A percentile compares a stretch with the other conserved stretches of the same genome.
phyloP scores from a whole-genome alignment of 495 filamentous ascomycete genomes.

The Sporormia fimetaria region DNA sequence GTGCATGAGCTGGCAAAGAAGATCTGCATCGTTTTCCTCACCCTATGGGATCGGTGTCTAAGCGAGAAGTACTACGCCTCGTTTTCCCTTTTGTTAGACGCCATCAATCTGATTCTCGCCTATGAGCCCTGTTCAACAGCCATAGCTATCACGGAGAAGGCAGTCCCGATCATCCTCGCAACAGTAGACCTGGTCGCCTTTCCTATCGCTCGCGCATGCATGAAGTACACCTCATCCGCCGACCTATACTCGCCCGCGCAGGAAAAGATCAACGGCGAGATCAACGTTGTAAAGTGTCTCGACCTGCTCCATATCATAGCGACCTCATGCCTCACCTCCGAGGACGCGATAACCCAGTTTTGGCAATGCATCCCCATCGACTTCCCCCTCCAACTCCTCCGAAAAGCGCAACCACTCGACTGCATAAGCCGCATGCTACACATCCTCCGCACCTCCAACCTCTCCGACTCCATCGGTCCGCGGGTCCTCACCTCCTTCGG shows the following conservation, averaged over 20 bases:
- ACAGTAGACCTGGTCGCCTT: constrained; percentile 30
- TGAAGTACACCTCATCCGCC: constrained; percentile 32
- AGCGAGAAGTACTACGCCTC: constrained; percentile 49
- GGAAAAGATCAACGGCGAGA: constrained; percentile 36
- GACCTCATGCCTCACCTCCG: constrained; percentile 37
- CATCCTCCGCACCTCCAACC: constrained; percentile 49
- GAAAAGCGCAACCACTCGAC: constrained; percentile 37
- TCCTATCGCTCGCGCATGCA: constrained; percentile 21
- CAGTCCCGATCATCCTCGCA: constrained; percentile 39
- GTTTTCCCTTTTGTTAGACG: constrained; percentile 46
- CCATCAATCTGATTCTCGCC: constrained; percentile 44
- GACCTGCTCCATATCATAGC: constrained; percentile 47
- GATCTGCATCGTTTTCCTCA: constrained; percentile 43
- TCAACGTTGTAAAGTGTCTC: constrained; percentile 48
- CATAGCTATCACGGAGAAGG: constrained; percentile 39
- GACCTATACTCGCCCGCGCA: constrained; percentile 45
- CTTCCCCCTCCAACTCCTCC: constrained; percentile 54
- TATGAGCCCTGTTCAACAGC: constrained; percentile 38
- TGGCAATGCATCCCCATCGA: constrained; percentile 52
- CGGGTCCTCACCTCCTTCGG: constrained; percentile 29
- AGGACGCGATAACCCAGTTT: constrained; percentile 39
- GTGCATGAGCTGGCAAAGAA: constrained; percentile 40
- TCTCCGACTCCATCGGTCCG: constrained; percentile 48
- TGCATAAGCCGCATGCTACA: constrained; percentile 48
- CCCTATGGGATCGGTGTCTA: constrained; percentile 52